Percentiles rank a stretch among this genome's conserved stretches.
Conservation (phyloP, 2,329 filamentous ascomycete genomes). For the Alternaria sp. region DNA sequence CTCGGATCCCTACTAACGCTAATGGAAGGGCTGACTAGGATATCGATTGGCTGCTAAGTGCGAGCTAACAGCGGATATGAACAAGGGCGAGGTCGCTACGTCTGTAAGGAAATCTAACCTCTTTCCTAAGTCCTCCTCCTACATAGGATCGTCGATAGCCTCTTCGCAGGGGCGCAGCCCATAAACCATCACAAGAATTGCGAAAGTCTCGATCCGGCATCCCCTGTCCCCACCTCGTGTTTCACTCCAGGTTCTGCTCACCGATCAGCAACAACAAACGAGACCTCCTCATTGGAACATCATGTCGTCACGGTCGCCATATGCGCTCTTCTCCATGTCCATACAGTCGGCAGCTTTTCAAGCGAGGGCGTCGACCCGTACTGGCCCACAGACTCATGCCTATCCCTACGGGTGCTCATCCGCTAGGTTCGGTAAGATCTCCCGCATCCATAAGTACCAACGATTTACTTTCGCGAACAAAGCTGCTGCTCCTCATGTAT, state of each 20-base stretch:
- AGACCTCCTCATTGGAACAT: slow-evolving; percentile 8
- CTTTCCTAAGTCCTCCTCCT: slow-evolving; percentile 5
- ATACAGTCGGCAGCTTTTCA: background rate
- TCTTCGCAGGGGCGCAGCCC: background rate
- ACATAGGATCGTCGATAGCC: slow-evolving; percentile 8
- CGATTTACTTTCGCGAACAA: background rate
- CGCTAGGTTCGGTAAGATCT: background rate
- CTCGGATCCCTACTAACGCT: background rate
- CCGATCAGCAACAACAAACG: slow-evolving; percentile 17
- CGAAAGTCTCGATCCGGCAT: background rate
- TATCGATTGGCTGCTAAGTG: slow-evolving; percentile 3
- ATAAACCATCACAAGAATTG: slow-evolving; percentile 1
- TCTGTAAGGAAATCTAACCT: slow-evolving; percentile 12
- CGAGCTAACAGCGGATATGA: slow-evolving; percentile 9
- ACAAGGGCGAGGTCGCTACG: slow-evolving; percentile 9
- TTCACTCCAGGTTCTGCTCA: slow-evolving; percentile 16
- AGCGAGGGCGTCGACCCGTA: background rate
- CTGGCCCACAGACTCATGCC: background rate
- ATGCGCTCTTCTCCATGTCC: slow-evolving; percentile 5
- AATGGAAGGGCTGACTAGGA: background rate
- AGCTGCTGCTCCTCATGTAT: background rate
- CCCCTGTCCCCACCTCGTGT: slow-evolving; percentile 11
- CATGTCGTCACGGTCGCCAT: slow-evolving; percentile 6
- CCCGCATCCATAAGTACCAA: background rate
- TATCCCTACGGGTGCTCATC: background rate